These are phyloP conservation scores for Ceratobasidium sp. DNA, from an alignment of 1,284 basidiomycete species.

Conservation along the genomic window DNA sequence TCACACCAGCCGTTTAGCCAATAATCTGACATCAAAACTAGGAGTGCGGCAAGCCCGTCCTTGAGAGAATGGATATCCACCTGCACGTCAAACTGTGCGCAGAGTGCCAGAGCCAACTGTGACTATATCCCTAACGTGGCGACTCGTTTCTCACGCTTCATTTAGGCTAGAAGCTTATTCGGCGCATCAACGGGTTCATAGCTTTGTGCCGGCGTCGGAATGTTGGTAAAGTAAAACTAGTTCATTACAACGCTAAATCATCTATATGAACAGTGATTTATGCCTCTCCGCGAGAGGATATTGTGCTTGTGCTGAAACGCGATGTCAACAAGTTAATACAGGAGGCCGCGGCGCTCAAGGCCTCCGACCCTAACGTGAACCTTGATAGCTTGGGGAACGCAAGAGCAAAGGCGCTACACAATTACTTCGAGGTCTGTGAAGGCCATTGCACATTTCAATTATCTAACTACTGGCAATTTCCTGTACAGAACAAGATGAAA, in stretches of 20 bases:
- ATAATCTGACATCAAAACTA: background rate
- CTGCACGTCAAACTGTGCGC: background rate
- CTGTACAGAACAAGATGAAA: too few species aligned
- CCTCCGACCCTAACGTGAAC: too few species aligned
- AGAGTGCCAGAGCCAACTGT: background rate
- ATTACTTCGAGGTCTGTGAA: too few species aligned
- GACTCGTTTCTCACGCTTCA: background rate
- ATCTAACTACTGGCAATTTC: too few species aligned
- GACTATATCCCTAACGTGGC: background rate
- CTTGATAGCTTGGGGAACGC: too few species aligned
- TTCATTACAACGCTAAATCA: background rate
- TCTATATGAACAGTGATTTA: background rate
- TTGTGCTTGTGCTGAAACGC: background rate
- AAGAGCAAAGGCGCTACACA: too few species aligned
- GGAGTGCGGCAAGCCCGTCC: background rate
- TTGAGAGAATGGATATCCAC: background rate
- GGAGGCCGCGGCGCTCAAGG: background rate
- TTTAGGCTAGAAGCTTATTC: background rate
- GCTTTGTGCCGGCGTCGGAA: background rate
- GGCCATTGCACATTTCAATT: too few species aligned
- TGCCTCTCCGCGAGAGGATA: background rate
- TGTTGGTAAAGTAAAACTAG: background rate
- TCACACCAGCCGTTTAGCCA: background rate
- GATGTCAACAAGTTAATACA: background rate
- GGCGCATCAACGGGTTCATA: background rate